Evolutionary conservation across 305 asterid genomes (phyloP).

Genomic region (Fraxinus latifolia): DNA sequence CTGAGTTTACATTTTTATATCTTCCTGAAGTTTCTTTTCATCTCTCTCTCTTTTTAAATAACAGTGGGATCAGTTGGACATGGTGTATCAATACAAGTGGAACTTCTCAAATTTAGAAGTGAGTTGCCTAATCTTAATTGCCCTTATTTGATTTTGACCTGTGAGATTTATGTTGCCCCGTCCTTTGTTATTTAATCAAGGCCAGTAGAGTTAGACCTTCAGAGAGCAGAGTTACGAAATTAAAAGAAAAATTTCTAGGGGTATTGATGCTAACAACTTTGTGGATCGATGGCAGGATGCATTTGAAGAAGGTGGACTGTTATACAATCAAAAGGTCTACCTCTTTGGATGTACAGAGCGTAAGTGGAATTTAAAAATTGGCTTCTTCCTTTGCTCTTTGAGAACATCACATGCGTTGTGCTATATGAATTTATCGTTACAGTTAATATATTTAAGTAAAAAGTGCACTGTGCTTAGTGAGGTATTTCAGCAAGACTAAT

Average conservation of each 20-base stretch:
- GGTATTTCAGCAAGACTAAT: neutral
- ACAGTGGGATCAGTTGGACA: constrained; percentile 79
- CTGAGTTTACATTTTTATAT: neutral
- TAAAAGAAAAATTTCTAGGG: neutral
- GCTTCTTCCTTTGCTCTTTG: neutral
- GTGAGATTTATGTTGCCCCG: neutral
- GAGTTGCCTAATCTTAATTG: constrained; percentile 31
- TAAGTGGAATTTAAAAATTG: constrained; percentile 40
- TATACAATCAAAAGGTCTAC: constrained; percentile 65
- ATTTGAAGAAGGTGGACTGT: constrained; percentile 84
- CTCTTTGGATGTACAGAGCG: constrained; percentile 92
- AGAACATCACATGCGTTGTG: neutral
- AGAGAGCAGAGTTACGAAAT: neutral
- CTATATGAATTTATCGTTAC: neutral
- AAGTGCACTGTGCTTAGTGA: neutral
- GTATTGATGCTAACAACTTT: constrained; percentile 24
- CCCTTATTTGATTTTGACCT: neutral
- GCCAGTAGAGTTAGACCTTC: neutral
- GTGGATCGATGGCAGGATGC: constrained; percentile 53
- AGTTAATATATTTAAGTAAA: neutral
- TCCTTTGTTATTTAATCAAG: neutral
- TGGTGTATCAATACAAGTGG: constrained; percentile 71
- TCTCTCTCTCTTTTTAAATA: neutral
- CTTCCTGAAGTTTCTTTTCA: neutral
- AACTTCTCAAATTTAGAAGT: constrained; percentile 64